Base-by-base conservation (phyloP, 1,284 basidiomycete genomes). In the Cerrena zonata region DNA sequence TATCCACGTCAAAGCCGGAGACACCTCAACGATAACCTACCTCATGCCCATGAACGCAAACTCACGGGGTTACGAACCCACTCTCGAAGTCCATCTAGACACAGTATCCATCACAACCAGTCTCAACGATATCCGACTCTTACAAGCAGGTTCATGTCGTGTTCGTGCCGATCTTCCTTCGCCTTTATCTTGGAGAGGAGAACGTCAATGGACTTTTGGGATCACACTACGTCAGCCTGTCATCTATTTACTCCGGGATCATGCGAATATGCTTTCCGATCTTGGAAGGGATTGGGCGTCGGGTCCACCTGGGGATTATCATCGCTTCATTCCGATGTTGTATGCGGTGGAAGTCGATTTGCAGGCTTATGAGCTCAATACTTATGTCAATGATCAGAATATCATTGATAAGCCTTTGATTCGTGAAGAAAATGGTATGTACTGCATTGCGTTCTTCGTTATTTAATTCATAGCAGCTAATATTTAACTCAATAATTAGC, bases 321-420 rank as follows among this genome's bases (percentile, higher is more conserved):
- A 84, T 56, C 84, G 84, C 46, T 96, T 91, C 66, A 77, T 93
- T 22, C 93, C 94, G 0, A 91, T 80, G 65, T 66, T 82, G 15
- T 97, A 96, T 66, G 67, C 68, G 21, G 69, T 94, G 57, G 75
- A 86, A 37, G 59, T 94, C 27, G 76, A 83, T 47, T 65, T 95
- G 52, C 75, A 83, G 62, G 82, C 89, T 59, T 94, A 85, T 66
- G 77, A 82, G 53, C 65, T 94, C 47, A 85, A 89, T 59, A 66
- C 90, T n/a, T 93, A 89, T 63, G 82, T 89, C 53, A 97, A 96
- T 62, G 94, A 97, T 65, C 91, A 93, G 62, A 96, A 97, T 64
- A 91, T 97, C 62, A 89, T 97, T 51, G 91, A 94, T 70, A 88
- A 86, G 55, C 91, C 92, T 1, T 69, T 85, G 24, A 74, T 84